Evolutionary conservation across 257 asterid species (phyloP).

Genomic region (Parsonsia alboflavescens): DNA sequence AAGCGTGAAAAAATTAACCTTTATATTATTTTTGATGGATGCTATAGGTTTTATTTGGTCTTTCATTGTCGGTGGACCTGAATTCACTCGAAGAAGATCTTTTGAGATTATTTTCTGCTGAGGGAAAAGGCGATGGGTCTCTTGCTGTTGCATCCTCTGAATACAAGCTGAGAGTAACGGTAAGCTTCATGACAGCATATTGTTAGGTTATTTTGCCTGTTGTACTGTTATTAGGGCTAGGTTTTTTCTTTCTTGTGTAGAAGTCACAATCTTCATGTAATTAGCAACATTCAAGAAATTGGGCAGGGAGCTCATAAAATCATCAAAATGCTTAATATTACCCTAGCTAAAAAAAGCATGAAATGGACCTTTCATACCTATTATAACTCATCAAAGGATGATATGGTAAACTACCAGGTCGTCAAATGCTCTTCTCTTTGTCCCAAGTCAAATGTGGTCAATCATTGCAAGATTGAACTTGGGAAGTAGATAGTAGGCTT

Average conservation of each 20-base stretch:
- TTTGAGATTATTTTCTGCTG: conserved; percentile 48
- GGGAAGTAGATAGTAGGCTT: background rate
- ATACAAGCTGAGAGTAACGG: conserved; percentile 84
- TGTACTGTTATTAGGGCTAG: background rate
- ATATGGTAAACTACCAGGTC: background rate
- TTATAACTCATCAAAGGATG: background rate
- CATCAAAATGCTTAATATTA: background rate
- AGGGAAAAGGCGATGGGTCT: conserved; percentile 30
- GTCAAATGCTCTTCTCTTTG: background rate
- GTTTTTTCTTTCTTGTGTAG: background rate
- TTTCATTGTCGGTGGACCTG: conserved; percentile 56
- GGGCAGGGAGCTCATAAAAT: background rate
- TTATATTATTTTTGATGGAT: background rate
- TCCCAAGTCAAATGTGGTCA: background rate
- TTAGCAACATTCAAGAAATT: background rate
- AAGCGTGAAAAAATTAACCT: background rate
- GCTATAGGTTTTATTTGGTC: conserved; percentile 84
- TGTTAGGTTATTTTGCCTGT: background rate
- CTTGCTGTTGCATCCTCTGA: conserved; percentile 74
- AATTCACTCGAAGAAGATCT: conserved; percentile 71
- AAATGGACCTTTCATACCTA: background rate
- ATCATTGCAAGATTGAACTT: background rate
- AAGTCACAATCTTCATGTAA: background rate
- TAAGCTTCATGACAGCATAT: conserved; percentile 23
- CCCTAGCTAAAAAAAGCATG: background rate